Conservation (phyloP, 768 basidiomycete genomes). For the Mrakia gelida region DNA sequence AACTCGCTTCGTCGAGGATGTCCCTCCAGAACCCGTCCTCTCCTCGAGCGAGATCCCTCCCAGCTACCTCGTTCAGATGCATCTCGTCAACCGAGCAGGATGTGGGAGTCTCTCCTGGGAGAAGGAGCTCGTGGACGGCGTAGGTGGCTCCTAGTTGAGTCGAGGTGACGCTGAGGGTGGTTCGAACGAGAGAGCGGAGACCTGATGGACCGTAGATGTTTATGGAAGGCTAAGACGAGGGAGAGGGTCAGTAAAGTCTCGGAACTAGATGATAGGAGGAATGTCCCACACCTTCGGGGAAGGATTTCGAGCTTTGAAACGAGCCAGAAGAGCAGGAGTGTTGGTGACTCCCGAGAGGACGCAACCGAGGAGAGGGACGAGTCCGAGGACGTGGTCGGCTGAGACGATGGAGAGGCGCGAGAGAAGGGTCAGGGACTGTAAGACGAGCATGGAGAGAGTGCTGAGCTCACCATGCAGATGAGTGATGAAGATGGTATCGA, state of each 20-base stretch:
- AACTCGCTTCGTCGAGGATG: conserved; percentile 45
- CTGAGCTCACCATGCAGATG: conserved; percentile 67
- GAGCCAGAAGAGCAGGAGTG: conserved; percentile 31
- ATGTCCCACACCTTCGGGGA: conserved; percentile 23
- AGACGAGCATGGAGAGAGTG: neutral
- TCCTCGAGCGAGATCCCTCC: conserved; percentile 56
- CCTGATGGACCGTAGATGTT: conserved; percentile 78
- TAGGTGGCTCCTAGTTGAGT: conserved; percentile 60
- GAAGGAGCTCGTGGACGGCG: conserved; percentile 73
- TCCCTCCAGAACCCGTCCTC: conserved; percentile 60
- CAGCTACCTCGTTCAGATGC: conserved; percentile 62
- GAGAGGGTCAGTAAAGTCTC: neutral
- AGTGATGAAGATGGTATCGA: conserved; percentile 72
- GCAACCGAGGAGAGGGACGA: conserved; percentile 62
- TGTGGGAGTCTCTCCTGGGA: conserved; percentile 53
- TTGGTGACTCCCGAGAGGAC: conserved; percentile 60
- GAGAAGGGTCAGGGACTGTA: conserved; percentile 1
- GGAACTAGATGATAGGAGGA: neutral
- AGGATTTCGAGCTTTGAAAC: conserved; percentile 15
- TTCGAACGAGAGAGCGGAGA: conserved; percentile 67
- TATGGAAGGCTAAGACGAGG: conserved; percentile 50
- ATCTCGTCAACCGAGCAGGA: conserved; percentile 46
- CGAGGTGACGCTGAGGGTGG: conserved; percentile 63
- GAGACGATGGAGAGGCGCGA: conserved; percentile 5
- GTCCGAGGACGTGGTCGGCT: conserved; percentile 73